Conservation (phyloP, 208 protist genomes). For the Trypanosoma theileri region DNA sequence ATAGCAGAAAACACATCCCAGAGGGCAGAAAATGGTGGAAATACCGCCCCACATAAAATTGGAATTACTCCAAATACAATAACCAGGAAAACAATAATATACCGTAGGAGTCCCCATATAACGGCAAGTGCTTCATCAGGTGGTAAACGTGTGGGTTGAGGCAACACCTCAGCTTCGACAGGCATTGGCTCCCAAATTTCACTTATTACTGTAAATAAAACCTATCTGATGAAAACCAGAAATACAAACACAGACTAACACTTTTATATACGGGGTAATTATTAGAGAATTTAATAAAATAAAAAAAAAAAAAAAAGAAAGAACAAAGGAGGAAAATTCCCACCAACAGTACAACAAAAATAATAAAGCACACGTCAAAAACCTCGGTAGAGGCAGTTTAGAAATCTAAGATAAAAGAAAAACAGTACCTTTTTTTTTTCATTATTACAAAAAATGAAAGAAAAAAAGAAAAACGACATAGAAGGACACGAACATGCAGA, state of each 20-base stretch:
- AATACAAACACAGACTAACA: too few relatives aligned
- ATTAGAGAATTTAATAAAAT: too few relatives aligned
- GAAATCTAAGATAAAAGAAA: not conserved
- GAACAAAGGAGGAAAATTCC: too few relatives aligned
- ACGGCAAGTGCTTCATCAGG: conserved; percentile 77
- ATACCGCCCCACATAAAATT: conserved; percentile 74
- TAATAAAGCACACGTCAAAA: not conserved
- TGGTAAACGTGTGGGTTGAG: conserved; percentile 71
- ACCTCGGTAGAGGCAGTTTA: not conserved
- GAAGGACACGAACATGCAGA: conserved; percentile 10
- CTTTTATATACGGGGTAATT: too few relatives aligned
- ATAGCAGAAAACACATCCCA: conserved; percentile 66
- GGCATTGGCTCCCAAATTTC: conserved; percentile 47
- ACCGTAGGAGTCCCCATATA: conserved; percentile 45
- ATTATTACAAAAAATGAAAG: conserved; percentile 4
- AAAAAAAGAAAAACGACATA: conserved; percentile 18
- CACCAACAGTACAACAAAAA: too few relatives aligned
- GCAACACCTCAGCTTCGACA: conserved; percentile 79
- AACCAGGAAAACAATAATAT: conserved; percentile 58
- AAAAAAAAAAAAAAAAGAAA: too few relatives aligned
- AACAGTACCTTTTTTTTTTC: not conserved
- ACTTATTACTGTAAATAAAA: too few relatives aligned
- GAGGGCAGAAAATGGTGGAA: conserved; percentile 75
- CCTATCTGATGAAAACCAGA: too few relatives aligned
- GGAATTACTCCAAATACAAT: conserved; percentile 78